Base-by-base conservation (phyloP, 768 basidiomycete genomes). In the Aureoboletus auriporus region DNA sequence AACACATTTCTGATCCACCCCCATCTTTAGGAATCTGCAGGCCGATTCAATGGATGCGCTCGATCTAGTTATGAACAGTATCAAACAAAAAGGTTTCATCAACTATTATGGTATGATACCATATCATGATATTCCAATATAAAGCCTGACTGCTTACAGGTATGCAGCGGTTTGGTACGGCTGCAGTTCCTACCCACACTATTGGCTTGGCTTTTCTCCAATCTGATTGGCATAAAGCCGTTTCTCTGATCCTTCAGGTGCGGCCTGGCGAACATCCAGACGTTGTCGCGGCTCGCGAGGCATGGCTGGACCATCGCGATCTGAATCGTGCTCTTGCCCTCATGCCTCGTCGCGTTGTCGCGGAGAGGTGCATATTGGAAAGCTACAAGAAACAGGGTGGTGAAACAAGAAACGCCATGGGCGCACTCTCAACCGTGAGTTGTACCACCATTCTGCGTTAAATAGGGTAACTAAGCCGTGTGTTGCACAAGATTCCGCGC, bases 121-220 rank as follows among this genome's bases (percentile, higher is more conserved):
- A 20, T 26, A 29, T 49, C 17, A 27, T 30, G 30, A 43, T 37
- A 10, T 46, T 38, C 37, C n/a, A 13, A 17, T 10, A 26, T 30
- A 44, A 46, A 13, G 35, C n/a, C 33, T 53, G n/a, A 59, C 43
- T 28, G 5, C 54, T 51, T 29, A 36, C 35, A 89, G 93, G 95
- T 39, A 98, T 99, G 95, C 96, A 99, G 62, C 86, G 96, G 10
- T 99, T 99, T 69, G 96, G 96, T 41, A 98, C 94, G 2, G 93
- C 96, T 13, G 85, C 92, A 29, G 84, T 98, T 34, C 93, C 95
- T 5, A 98, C 96, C 0, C 96, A 99, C 61, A 75, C 87, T 2
- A 94, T 98, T 47, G 96, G 96, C 14, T 77, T 98, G 16, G 89
- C 92, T 5, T 73, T 99, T 34, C 76, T 99, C 20, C 83, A 82